Percentiles rank a stretch among this genome's conserved stretches.
Evolutionary conservation across 345 rosid species (phyloP).

Genomic region (Pelargonium nanum): DNA sequence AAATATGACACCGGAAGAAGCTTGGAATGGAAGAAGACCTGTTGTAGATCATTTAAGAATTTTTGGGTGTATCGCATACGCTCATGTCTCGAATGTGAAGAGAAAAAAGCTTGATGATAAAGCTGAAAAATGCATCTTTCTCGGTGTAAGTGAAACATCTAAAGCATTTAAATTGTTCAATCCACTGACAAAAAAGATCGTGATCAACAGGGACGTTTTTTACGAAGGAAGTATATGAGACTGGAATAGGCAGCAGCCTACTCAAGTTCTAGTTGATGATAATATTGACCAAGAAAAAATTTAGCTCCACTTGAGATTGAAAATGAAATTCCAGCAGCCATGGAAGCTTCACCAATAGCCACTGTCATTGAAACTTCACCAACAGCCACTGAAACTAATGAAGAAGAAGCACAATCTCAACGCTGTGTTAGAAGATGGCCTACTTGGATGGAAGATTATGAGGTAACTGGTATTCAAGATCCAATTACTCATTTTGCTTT

Average conservation of each 20-base stretch:
- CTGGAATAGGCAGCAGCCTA: neutral
- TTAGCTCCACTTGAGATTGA: neutral
- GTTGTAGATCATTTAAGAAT: neutral
- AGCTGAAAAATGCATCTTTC: conserved; percentile 3
- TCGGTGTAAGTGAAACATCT: neutral
- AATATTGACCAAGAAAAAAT: neutral
- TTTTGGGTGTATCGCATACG: conserved; percentile 1
- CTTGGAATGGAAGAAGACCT: neutral
- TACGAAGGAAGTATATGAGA: neutral
- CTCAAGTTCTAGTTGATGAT: neutral
- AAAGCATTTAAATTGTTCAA: conserved; percentile 2
- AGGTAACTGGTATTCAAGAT: neutral
- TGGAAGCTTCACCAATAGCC: too few species aligned
- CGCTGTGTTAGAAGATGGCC: neutral
- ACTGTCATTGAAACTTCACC: neutral
- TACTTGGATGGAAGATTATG: neutral
- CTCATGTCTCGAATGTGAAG: neutral
- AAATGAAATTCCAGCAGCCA: neutral
- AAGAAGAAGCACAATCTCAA: neutral
- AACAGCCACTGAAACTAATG: neutral
- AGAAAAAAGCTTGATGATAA: conserved; percentile 1
- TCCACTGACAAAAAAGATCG: neutral
- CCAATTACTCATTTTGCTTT: neutral
- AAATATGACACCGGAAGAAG: neutral
- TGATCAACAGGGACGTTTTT: conserved; percentile 4